A percentile compares a stretch with the other conserved stretches of the same genome.
These are phyloP conservation scores for Entomortierella parvispora DNA, from an alignment of 192 early-diverging fungal genomes.

Conservation along the genomic window DNA sequence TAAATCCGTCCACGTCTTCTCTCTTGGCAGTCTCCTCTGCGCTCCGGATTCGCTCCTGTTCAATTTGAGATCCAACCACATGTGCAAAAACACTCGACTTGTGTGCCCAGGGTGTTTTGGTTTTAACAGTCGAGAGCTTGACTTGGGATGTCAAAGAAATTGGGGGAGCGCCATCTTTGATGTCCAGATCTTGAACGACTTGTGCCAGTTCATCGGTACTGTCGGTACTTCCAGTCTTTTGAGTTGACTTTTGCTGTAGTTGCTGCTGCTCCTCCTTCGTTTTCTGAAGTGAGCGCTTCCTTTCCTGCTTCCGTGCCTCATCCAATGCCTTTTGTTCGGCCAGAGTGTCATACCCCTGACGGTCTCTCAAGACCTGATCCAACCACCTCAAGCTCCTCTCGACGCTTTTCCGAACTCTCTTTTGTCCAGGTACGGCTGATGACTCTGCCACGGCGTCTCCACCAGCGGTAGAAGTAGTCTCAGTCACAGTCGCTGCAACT, in stretches of 20 bases:
- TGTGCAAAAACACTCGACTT: conserved; percentile 59
- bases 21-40: conserved; percentile 55
- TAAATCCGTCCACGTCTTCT: conserved; percentile 63
- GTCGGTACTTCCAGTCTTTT: no score
- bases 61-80: conserved; percentile 55
- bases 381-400: conserved; percentile 62
- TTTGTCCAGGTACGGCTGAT: conserved; percentile 31
- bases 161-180: neutral
- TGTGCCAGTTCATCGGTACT: neutral
- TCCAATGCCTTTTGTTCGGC: conserved; percentile 22
- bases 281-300: neutral
- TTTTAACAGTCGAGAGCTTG: neutral
- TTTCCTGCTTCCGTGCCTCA: conserved; percentile 41
- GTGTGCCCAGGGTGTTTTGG: conserved; percentile 17
- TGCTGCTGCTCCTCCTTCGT: neutral
- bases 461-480: no score
- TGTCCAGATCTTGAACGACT: conserved; percentile 1
- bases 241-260: no score
- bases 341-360: conserved; percentile 32
- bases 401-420: conserved; percentile 57
- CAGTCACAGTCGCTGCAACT: no score
- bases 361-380: conserved; percentile 44
- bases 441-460: no score
- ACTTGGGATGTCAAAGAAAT: no score
- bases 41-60: conserved; percentile 60